Conservation (phyloP, 202 grass and related monocot genomes). For the Miscanthus sacchariflorus region DNA sequence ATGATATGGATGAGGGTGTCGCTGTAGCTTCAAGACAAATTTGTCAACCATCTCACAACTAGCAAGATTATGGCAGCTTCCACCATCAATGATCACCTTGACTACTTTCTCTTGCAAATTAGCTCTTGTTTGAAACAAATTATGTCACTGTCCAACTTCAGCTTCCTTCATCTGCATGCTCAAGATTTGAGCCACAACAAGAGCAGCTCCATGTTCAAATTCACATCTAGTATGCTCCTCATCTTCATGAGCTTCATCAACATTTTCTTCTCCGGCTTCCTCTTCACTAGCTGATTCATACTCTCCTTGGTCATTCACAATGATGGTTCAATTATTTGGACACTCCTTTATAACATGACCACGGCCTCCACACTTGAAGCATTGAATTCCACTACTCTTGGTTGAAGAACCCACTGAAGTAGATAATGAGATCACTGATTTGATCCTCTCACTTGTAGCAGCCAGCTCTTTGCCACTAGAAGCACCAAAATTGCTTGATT, state of each 20-base stretch:
- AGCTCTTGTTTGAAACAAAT: too few relatives aligned
- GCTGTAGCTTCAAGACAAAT: not conserved
- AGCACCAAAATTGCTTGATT: too few relatives aligned
- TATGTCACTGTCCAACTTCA: not conserved
- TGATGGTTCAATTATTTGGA: not conserved
- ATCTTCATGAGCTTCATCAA: not conserved
- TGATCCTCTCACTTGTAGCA: not conserved
- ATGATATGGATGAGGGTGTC: not conserved
- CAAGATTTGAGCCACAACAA: not conserved
- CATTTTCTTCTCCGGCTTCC: too few relatives aligned
- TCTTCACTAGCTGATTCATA: not conserved
- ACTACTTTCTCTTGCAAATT: too few relatives aligned
- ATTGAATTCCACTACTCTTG: not conserved
- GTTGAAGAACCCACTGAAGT: not conserved
- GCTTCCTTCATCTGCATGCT: not conserved
- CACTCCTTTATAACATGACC: not conserved
- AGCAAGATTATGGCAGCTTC: too few relatives aligned
- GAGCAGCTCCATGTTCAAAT: not conserved
- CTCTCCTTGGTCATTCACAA: not conserved
- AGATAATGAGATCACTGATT: not conserved
- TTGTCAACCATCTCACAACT: too few relatives aligned
- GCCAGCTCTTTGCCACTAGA: not conserved
- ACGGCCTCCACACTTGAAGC: slow-evolving; percentile 13
- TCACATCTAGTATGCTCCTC: not conserved
- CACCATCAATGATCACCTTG: too few relatives aligned